These are phyloP conservation scores for Kwoniella sp. DNA, from an alignment of 768 basidiomycete species.

Conservation along the genomic window DNA sequence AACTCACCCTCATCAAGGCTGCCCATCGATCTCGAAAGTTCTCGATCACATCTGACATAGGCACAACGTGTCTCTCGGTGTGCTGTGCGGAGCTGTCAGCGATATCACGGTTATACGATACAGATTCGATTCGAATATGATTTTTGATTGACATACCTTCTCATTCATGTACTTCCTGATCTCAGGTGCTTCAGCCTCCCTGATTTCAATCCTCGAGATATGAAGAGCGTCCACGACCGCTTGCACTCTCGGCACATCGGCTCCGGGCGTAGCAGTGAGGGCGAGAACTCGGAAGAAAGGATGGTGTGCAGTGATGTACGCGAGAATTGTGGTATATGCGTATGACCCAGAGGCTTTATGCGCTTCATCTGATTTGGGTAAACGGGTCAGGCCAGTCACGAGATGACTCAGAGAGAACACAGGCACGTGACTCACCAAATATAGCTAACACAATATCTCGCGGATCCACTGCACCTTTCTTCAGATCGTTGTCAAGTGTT, in stretches of 20 bases:
- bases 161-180: constrained; percentile 80
- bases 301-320: constrained; percentile 90
- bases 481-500: constrained; percentile 84
- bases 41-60: constrained; percentile 68
- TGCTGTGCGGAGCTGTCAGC: constrained; percentile 58
- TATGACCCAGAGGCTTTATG: constrained; percentile 92
- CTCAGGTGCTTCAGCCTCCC: constrained; percentile 87
- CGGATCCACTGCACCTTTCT: constrained; percentile 71
- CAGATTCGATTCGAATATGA: not conserved
- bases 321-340: constrained; percentile 84
- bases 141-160: constrained; percentile 63
- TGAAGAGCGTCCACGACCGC: constrained; percentile 87
- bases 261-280: constrained; percentile 91
- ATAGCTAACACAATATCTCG: constrained; percentile 82
- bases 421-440: constrained; percentile 66
- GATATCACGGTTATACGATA: not conserved
- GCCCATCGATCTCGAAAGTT: constrained; percentile 69
- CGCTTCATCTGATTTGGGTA: constrained; percentile 72
- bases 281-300: constrained; percentile 90
- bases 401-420: not conserved
- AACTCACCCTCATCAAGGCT: constrained; percentile 70
- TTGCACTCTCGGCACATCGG: constrained; percentile 83
- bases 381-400: not conserved
- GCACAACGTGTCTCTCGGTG: constrained; percentile 75
- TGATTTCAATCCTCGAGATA: constrained; percentile 90